These are phyloP conservation scores for Arthroderma sp. DNA, from an alignment of 2,329 filamentous ascomycete species.

Conservation along the genomic window DNA sequence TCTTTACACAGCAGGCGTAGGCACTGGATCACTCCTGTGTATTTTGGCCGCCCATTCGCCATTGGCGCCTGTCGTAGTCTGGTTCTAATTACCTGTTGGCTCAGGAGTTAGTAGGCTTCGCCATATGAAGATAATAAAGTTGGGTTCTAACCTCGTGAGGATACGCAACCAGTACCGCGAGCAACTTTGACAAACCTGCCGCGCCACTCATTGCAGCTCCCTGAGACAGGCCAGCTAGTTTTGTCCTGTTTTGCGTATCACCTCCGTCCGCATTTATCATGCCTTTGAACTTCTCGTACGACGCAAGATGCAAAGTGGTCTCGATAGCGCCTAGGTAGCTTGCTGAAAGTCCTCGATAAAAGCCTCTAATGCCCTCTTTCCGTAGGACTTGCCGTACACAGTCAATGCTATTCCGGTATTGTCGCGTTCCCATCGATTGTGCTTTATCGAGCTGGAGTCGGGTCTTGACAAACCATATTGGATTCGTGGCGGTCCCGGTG, in stretches of 20 bases:
- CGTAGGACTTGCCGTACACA: constrained; percentile 71
- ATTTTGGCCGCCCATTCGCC: constrained; percentile 62
- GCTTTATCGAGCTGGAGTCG: constrained; percentile 84
- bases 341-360: constrained; percentile 83
- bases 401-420: constrained; percentile 77
- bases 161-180: constrained; percentile 75
- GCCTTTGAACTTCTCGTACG: constrained; percentile 81
- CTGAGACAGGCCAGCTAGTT: constrained; percentile 36
- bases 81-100: constrained; percentile 48
- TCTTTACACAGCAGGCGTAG: constrained; percentile 79
- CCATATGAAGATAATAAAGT: neutral
- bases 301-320: constrained; percentile 80
- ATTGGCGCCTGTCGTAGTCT: constrained; percentile 74
- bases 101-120: neutral
- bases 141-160: constrained; percentile 61
- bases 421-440: constrained; percentile 49
- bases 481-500: constrained; percentile 84
- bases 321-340: constrained; percentile 85
- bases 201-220: constrained; percentile 38
- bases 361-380: constrained; percentile 63
- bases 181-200: constrained; percentile 62
- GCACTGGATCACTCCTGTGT: constrained; percentile 76
- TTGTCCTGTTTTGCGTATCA: constrained; percentile 19
- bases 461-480: constrained; percentile 95
- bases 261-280: constrained; percentile 51